Conservation (phyloP, 345 rosid genomes). For the Eucalyptus tenuipes region DNA sequence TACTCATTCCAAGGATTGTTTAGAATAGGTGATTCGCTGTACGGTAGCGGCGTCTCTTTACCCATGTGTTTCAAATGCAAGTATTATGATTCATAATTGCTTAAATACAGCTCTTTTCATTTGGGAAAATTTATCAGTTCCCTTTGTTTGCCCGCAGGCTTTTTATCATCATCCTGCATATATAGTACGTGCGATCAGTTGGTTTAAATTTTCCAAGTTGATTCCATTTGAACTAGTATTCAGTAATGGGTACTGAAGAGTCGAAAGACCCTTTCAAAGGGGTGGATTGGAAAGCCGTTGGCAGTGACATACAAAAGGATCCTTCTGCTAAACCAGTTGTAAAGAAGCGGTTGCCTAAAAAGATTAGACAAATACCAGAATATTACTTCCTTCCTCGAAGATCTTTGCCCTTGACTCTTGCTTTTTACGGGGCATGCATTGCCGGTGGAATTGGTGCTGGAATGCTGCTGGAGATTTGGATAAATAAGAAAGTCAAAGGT, state of each 20-base stretch:
- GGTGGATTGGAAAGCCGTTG: slow-evolving; percentile 74
- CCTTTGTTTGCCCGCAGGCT: not conserved
- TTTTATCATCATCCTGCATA: not conserved
- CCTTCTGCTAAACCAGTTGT: slow-evolving; percentile 31
- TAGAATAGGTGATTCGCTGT: not conserved
- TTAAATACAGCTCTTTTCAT: not conserved
- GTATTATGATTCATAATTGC: not conserved
- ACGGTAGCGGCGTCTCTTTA: not conserved
- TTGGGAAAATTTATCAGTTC: not conserved
- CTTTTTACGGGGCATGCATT: slow-evolving; percentile 69
- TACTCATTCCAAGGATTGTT: not conserved
- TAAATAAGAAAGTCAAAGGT: slow-evolving; percentile 77
- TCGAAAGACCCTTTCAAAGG: slow-evolving; percentile 78
- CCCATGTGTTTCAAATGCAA: not conserved
- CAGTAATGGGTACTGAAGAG: slow-evolving; percentile 47
- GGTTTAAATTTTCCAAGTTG: not conserved
- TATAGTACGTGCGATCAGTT: not conserved
- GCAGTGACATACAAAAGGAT: slow-evolving; percentile 53
- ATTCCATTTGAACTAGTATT: slow-evolving; percentile 1
- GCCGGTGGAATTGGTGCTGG: slow-evolving; percentile 88
- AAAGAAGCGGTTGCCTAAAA: slow-evolving; percentile 71
- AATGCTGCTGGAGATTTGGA: slow-evolving; percentile 80
- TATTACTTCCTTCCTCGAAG: slow-evolving; percentile 79
- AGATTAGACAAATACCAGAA: slow-evolving; percentile 77
- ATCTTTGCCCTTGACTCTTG: slow-evolving; percentile 44